Base-by-base conservation (phyloP, 805 yeast species). In the Ogataea angusta region DNA sequence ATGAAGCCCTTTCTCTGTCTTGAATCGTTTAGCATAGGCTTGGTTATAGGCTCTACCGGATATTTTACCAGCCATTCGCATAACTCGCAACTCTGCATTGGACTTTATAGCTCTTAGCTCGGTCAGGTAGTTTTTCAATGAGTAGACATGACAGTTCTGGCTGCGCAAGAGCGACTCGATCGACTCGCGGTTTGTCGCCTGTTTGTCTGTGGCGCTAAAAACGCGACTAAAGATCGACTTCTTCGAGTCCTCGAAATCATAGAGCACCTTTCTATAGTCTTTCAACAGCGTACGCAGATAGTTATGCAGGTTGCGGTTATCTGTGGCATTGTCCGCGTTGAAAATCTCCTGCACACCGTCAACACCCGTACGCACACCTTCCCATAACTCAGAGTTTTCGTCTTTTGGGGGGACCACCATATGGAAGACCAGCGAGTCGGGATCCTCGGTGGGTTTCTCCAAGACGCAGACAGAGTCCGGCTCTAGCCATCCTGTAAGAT, bases 401-500 rank as follows among this genome's bases (percentile, higher is more conserved):
- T 90, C 85, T 57, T 84, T 83, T 12, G 88, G 89, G 3, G 89
- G 96, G 3, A 91, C 95, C 36, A 89, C 66, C 82, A 93, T 75
- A 52, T 86, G 91, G 49, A 85, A 76, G 7, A 73, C 59, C 25
- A 77, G 69, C 36, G 78, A 76, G 18, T 73, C 76, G n/a, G 73
- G 65, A 43, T 72, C 64, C 39, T 70, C 69, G 25, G 67, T 64
- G 30, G 79, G 75, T 51, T 80, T 82, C 51, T 85, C 95, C 32
- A 87, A 62, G 8, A 82, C 60, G 47, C 78, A 75, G 46, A 82
- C 75, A 0, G 95, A 78, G 49, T 85, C 82, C 3, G 97, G 96
- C 57, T 90, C 97, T 46, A 85, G 74, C 87, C 95, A 89, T 3
- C 98, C 98, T 2, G 95, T 83, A 45, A 91, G 63, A 60, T 91